A percentile compares a stretch with the other conserved stretches of the same genome.
phyloP scores from a whole-genome alignment of 768 basidiomycete species.

The Leucosporidium scottii region DNA sequence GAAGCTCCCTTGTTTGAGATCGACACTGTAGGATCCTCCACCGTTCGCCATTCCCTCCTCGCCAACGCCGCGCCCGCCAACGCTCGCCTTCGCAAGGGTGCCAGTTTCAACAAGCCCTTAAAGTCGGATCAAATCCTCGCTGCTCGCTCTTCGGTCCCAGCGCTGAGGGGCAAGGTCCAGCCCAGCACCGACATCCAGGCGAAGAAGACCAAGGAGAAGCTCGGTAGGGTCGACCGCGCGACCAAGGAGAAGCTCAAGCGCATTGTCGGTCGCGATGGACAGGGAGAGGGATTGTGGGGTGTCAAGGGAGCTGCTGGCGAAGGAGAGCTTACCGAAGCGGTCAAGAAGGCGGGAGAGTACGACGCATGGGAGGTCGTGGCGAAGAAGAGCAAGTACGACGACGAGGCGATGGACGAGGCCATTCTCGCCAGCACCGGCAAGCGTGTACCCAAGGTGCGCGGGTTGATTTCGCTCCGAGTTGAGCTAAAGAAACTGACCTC shows the following conservation, averaged over 20 bases:
- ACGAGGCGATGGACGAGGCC: conserved; percentile 6
- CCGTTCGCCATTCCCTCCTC: conserved; percentile 21
- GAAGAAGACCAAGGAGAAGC: conserved; percentile 20
- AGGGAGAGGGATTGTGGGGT: conserved; percentile 33
- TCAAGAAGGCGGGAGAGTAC: conserved; percentile 25
- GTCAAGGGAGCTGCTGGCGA: conserved; percentile 15
- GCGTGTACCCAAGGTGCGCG: conserved; percentile 18
- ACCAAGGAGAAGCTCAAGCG: conserved; percentile 34
- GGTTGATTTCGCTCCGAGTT: too few species aligned
- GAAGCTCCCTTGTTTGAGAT: conserved; percentile 26
- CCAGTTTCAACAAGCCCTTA: conserved; percentile 31
- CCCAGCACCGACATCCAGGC: conserved; percentile 15
- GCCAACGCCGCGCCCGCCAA: conserved; percentile 17
- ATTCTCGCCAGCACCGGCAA: neutral
- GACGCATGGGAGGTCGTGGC: conserved; percentile 28
- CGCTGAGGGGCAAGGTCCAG: conserved; percentile 6
- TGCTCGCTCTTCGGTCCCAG: conserved; percentile 28
- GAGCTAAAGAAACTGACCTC: neutral
- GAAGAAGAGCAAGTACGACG: conserved; percentile 14
- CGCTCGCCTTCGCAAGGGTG: conserved; percentile 19
- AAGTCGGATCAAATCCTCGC: conserved; percentile 35
- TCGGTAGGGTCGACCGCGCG: conserved; percentile 24
- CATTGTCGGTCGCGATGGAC: conserved; percentile 23
- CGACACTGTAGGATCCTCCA: conserved; percentile 18
- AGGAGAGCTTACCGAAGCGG: conserved; percentile 9